Evolutionary conservation across 768 basidiomycete genomes (phyloP).

Genomic region (Lepiota brunneoincarnata): DNA sequence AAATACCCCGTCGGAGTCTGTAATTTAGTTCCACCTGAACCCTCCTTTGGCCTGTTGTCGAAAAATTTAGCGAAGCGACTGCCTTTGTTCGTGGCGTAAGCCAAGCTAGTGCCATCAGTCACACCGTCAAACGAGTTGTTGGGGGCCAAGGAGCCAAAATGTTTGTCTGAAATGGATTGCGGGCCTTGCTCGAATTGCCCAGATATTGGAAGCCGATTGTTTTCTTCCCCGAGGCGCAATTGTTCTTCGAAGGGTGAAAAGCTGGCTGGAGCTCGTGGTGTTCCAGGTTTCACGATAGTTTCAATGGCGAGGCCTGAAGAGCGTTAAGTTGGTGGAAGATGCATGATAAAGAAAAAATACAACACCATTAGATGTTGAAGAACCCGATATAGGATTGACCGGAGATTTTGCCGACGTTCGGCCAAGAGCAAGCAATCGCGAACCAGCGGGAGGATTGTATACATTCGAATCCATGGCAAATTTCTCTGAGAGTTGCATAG

Average conservation of each 20-base stretch:
- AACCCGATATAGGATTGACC: constrained; percentile 2
- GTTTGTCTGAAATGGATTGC: constrained; percentile 2
- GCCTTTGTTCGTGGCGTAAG: constrained; percentile 59
- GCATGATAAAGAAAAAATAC: too few species aligned
- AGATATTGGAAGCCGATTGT: constrained; percentile 16
- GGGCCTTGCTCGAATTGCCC: constrained; percentile 1
- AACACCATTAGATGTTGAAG: constrained; percentile 6
- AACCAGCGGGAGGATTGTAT: constrained; percentile 50
- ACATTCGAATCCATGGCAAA: constrained; percentile 1
- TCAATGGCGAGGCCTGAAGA: not conserved
- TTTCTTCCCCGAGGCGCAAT: constrained; percentile 17
- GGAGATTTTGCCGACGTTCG: constrained; percentile 30
- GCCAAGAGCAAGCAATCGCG: constrained; percentile 49
- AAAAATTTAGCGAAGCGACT: constrained; percentile 89
- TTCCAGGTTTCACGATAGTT: constrained; percentile 5
- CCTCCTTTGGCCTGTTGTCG: constrained; percentile 64
- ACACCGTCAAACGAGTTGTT: not conserved
- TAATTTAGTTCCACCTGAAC: constrained; percentile 31
- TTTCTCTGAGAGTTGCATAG: constrained; percentile 21
- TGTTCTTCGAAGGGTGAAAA: constrained; percentile 64
- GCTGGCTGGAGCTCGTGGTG: constrained; percentile 16
- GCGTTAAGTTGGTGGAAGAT: not conserved
- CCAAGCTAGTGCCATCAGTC: constrained; percentile 12
- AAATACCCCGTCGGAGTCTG: constrained; percentile 34
- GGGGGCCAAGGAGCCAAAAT: not conserved